A percentile compares a stretch with the other conserved stretches of the same genome.
These are phyloP conservation scores for Aspergillus saccharolyticus DNA, from an alignment of 495 filamentous ascomycete species.

Conservation along the genomic window DNA sequence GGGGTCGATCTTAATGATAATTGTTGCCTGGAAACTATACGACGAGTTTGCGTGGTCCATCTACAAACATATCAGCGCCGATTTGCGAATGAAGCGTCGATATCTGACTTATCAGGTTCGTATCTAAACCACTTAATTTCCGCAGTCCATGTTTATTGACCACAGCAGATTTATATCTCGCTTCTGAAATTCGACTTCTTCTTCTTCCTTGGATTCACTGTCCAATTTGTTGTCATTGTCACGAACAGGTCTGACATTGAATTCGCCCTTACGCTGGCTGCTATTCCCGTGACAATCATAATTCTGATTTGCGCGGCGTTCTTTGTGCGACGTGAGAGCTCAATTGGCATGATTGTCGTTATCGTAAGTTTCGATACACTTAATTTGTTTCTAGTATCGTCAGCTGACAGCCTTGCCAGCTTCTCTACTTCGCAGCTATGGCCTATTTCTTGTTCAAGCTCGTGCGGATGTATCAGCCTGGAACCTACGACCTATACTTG, in stretches of 20 bases:
- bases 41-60: conserved; percentile 99
- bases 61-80: conserved; percentile 97
- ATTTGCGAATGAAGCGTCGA: conserved; percentile 92
- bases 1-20: conserved; percentile 63
- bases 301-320: conserved; percentile 80
- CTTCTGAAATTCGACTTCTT: conserved; percentile 99
- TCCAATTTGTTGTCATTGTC: conserved; percentile 95
- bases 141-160: conserved; percentile 23
- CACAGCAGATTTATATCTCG: conserved; percentile 84
- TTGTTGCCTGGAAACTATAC: conserved; percentile 89
- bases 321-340: conserved; percentile 77
- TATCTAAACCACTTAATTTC: neutral
- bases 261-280: conserved; percentile 79
- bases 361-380: conserved; percentile 50
- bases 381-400: neutral
- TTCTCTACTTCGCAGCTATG: conserved; percentile 82
- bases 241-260: conserved; percentile 62
- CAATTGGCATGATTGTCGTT: conserved; percentile 66
- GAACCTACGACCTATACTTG: conserved; percentile 51
- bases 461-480: conserved; percentile 79
- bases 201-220: conserved; percentile 97
- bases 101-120: conserved; percentile 94
- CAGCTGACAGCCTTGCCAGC: conserved; percentile 30
- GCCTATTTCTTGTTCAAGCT: conserved; percentile 99
- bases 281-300: conserved; percentile 82